A percentile compares a stretch with the other conserved stretches of the same genome.
These are phyloP conservation scores for Penicillium tannophilum DNA, from an alignment of 495 filamentous ascomycete genomes.

Conservation along the genomic window DNA sequence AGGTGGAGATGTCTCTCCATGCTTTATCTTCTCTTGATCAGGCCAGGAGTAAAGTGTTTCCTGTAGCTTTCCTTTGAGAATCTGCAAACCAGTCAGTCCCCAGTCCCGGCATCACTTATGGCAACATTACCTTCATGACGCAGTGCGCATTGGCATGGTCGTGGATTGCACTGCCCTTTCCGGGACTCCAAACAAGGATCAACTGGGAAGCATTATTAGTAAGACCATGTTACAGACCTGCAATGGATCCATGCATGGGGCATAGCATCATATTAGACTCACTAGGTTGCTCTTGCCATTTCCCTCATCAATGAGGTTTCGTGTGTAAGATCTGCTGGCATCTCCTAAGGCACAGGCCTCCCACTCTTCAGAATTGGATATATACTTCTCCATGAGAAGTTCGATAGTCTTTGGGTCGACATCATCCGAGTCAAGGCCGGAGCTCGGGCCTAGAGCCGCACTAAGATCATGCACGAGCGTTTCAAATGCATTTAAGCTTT, in stretches of 20 bases:
- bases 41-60: slow-evolving; percentile 84
- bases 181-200: slow-evolving; percentile 90
- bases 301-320: slow-evolving; percentile 87
- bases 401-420: slow-evolving; percentile 71
- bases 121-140: slow-evolving; percentile 51
- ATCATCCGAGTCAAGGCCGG: slow-evolving; percentile 77
- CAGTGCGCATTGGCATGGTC: slow-evolving; percentile 88
- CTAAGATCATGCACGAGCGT: slow-evolving; percentile 72
- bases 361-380: slow-evolving; percentile 70
- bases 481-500: slow-evolving; percentile 57
- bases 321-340: slow-evolving; percentile 67
- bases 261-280: slow-evolving; percentile 28
- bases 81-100: slow-evolving; percentile 29
- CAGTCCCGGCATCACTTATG: neutral
- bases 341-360: slow-evolving; percentile 67
- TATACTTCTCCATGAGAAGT: slow-evolving; percentile 69
- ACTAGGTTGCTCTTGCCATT: slow-evolving; percentile 92
- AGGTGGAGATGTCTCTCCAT: slow-evolving; percentile 51
- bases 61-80: slow-evolving; percentile 73
- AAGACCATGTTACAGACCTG: neutral
- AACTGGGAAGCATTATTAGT: slow-evolving; percentile 48
- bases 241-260: neutral
- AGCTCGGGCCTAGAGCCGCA: slow-evolving; percentile 70
- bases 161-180: slow-evolving; percentile 82
- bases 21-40: slow-evolving; percentile 45